These are phyloP conservation scores for Nakazawaea populi DNA, from an alignment of 805 yeast species.

Conservation along the genomic window DNA sequence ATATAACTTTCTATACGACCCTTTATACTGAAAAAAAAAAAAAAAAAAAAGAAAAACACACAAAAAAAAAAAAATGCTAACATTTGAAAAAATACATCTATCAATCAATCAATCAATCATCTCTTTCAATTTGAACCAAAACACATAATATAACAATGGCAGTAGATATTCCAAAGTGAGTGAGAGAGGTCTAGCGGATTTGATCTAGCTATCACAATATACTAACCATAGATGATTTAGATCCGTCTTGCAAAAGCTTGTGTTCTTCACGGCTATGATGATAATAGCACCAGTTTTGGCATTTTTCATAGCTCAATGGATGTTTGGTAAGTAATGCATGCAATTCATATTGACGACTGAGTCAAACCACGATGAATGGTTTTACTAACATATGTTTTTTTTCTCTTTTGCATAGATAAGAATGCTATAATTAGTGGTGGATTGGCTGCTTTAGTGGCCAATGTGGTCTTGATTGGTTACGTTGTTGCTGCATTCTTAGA, in stretches of 20 bases:
- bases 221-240: constrained; percentile 24
- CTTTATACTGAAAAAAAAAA: neutral
- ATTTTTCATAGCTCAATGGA: constrained; percentile 51
- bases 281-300: constrained; percentile 58
- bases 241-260: constrained; percentile 59
- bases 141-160: constrained; percentile 5
- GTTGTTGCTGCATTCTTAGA: constrained; percentile 72
- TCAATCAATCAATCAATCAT: too few relatives aligned
- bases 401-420: constrained; percentile 16
- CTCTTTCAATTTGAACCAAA: neutral
- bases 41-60: too few relatives aligned
- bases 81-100: too few relatives aligned
- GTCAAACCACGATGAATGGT: too few relatives aligned
- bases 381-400: neutral
- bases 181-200: neutral
- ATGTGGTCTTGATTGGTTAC: constrained; percentile 66
- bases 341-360: neutral
- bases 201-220: neutral
- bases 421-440: constrained; percentile 73
- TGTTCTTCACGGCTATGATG: constrained; percentile 75
- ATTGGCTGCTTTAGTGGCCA: constrained; percentile 71
- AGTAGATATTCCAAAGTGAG: constrained; percentile 12
- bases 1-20: neutral
- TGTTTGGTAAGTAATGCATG: constrained; percentile 19
- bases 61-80: too few relatives aligned